Percentiles rank a stretch among this genome's conserved stretches.
Conservation (phyloP, 1,139 yeast species). For the Pneumocystis murina region DNA sequence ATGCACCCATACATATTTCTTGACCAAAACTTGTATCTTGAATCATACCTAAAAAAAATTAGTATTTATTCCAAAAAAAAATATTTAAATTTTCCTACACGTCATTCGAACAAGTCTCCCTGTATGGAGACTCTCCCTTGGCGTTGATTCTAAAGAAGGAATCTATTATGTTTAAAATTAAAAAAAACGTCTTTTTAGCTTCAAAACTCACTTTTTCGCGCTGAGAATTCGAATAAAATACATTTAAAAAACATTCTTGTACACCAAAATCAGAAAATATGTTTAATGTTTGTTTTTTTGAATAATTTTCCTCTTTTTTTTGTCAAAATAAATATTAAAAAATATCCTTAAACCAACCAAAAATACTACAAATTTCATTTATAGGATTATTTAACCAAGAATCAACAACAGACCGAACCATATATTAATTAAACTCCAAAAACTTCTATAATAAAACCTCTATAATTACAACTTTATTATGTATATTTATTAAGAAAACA, state of each 20-base stretch:
- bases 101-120: neutral
- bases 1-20: slow-evolving; percentile 6
- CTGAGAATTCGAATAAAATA: neutral
- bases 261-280: neutral
- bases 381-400: neutral
- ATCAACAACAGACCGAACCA: neutral
- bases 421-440: neutral
- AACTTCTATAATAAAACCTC: neutral
- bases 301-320: neutral
- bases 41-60: slow-evolving; percentile 1
- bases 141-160: neutral
- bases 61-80: neutral
- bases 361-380: neutral
- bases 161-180: neutral
- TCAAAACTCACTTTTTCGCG: neutral
- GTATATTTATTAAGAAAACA: neutral
- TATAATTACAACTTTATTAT: neutral
- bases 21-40: slow-evolving; percentile 6
- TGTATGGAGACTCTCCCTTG: neutral
- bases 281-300: neutral
- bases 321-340: neutral
- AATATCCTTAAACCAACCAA: neutral
- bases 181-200: neutral
- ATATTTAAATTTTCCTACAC: neutral
- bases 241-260: neutral